Evolutionary conservation across 257 asterid genomes (phyloP).

Genomic region (Verbena officinalis): DNA sequence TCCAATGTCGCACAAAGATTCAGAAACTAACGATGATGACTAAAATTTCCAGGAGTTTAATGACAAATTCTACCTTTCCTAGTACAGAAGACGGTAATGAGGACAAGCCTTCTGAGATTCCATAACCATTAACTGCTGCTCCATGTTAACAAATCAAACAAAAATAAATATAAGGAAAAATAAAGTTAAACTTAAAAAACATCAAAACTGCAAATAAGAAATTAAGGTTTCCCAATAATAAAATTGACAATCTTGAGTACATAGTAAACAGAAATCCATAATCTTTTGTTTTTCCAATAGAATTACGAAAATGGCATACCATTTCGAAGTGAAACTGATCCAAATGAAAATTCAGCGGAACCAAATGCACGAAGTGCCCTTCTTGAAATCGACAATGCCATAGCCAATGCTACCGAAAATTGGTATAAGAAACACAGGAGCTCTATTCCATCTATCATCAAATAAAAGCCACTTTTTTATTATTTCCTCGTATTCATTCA

Average conservation of each 20-base stretch:
- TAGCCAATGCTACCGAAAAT: constrained; percentile 14
- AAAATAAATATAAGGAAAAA: neutral
- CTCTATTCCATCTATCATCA: constrained; percentile 12
- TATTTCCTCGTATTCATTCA: neutral
- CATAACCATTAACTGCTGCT: constrained; percentile 30
- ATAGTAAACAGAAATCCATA: neutral
- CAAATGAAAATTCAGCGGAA: constrained; percentile 19
- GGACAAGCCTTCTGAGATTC: constrained; percentile 19
- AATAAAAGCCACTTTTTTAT: neutral
- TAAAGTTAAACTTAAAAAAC: neutral
- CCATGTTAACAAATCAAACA: constrained; percentile 7
- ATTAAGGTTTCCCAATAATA: neutral
- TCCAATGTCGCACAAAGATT: neutral
- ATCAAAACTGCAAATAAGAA: neutral
- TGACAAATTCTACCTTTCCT: constrained; percentile 34
- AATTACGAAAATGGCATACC: constrained; percentile 24
- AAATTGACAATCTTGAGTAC: neutral
- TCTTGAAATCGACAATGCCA: constrained; percentile 35
- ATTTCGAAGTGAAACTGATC: constrained; percentile 3
- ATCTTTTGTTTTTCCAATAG: neutral
- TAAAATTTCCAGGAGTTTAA: neutral
- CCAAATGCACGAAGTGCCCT: constrained; percentile 28
- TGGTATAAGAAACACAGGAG: constrained; percentile 8
- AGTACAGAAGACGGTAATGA: constrained; percentile 25
- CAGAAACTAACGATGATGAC: neutral